These are phyloP conservation scores for Hansenula lynferdii DNA, from an alignment of 1,139 yeast genomes.

Conservation along the genomic window DNA sequence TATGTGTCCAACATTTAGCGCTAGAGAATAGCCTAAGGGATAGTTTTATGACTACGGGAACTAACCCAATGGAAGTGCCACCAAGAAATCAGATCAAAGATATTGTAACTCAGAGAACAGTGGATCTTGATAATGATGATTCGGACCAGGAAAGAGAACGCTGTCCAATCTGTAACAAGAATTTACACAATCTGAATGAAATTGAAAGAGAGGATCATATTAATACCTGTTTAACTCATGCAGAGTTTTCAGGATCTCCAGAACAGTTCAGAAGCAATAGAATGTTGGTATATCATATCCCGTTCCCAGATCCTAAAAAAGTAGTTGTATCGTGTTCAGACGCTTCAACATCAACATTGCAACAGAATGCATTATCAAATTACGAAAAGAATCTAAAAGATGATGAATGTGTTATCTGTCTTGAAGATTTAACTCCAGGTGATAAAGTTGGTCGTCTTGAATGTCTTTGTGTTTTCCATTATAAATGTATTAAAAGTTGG, in stretches of 20 bases:
- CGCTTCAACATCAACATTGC: slow-evolving; percentile 11
- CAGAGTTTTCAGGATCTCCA: slow-evolving; percentile 65
- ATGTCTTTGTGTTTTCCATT: slow-evolving; percentile 92
- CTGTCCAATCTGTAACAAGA: slow-evolving; percentile 55
- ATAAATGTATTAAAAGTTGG: slow-evolving; percentile 87
- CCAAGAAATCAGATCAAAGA: slow-evolving; percentile 8
- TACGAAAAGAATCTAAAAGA: slow-evolving; percentile 30
- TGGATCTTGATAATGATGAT: slow-evolving; percentile 16
- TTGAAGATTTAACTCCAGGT: slow-evolving; percentile 82
- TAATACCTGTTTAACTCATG: slow-evolving; percentile 57
- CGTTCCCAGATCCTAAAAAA: slow-evolving; percentile 33
- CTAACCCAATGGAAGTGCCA: slow-evolving; percentile 3
- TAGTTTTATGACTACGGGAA: slow-evolving; percentile 2
- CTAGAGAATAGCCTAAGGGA: slow-evolving; percentile 28
- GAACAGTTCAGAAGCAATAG: slow-evolving; percentile 51
- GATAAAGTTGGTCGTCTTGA: slow-evolving; percentile 90
- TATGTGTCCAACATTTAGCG: slow-evolving; percentile 57
- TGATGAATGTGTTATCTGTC: slow-evolving; percentile 87
- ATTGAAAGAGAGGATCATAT: slow-evolving; percentile 62
- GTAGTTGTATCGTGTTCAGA: slow-evolving; percentile 19
- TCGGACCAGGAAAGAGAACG: slow-evolving; percentile 35
- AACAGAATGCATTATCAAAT: slow-evolving; percentile 4
- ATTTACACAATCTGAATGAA: slow-evolving; percentile 32
- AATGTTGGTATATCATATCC: slow-evolving; percentile 80
- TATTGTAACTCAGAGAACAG: slow-evolving; percentile 9